Percentiles rank a stretch among this genome's conserved stretches.
Evolutionary conservation across 768 basidiomycete genomes (phyloP).

Genomic region (Agrocybe chaxingu): DNA sequence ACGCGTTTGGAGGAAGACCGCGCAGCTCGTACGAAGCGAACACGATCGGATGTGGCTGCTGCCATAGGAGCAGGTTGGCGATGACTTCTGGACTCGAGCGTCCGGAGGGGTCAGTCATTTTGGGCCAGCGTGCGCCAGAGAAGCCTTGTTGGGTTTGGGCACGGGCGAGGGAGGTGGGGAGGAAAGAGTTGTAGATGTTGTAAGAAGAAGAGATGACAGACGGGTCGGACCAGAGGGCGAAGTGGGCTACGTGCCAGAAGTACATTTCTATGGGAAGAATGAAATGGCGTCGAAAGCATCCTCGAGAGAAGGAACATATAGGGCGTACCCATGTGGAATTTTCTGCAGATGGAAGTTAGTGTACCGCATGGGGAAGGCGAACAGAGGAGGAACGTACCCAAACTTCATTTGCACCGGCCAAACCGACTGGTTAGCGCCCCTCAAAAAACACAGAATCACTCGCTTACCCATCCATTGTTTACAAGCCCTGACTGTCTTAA

Average conservation of each 20-base stretch:
- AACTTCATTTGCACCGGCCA: not conserved
- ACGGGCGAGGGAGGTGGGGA: slow-evolving; percentile 40
- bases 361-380: not conserved
- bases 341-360: slow-evolving; percentile 1
- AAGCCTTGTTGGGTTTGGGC: slow-evolving; percentile 49
- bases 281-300: too few species aligned
- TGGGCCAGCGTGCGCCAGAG: slow-evolving; percentile 57
- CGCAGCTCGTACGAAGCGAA: slow-evolving; percentile 60
- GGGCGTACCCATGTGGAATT: slow-evolving; percentile 13
- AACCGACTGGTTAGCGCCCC: not conserved
- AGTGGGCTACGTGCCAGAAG: slow-evolving; percentile 59
- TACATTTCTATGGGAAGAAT: slow-evolving; percentile 36
- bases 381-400: slow-evolving; percentile 2
- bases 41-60: slow-evolving; percentile 57
- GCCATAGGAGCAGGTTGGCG: slow-evolving; percentile 62
- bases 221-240: slow-evolving; percentile 62
- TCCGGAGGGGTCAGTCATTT: slow-evolving; percentile 61
- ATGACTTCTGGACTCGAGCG: slow-evolving; percentile 57
- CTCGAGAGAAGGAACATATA: too few species aligned
- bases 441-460: not conserved
- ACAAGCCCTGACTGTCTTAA: slow-evolving; percentile 19
- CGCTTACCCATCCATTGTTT: slow-evolving; percentile 15
- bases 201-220: slow-evolving; percentile 46
- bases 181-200: slow-evolving; percentile 44
- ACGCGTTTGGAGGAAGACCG: slow-evolving; percentile 27